Base-by-base conservation (phyloP, 306 rosid genomes). In the Dryas octopetala region DNA sequence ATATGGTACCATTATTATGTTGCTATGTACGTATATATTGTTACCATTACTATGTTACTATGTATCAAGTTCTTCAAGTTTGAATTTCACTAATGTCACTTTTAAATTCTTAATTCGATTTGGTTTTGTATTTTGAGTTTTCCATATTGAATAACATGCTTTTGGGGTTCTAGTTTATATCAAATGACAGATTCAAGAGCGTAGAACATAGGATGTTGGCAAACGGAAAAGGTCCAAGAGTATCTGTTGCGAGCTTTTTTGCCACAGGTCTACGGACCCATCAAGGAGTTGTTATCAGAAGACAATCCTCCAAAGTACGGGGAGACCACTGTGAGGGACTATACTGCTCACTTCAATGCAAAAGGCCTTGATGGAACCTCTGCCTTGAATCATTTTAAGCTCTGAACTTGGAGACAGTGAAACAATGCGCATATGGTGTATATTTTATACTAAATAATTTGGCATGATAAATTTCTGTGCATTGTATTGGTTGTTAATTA, bases 141-240 rank as follows among this genome's bases (percentile, higher is more conserved):
- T 13, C 16, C 8, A 19, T 19, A 19, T 16, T 75, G 66, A 32
- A 32, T 38, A 15, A 2, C 11, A 11, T 14, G 32, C 4, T 52
- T 38, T 53, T 10, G 74, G 62, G 5, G 47, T 53, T 68, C 4
- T 50, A 19, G 23, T 19, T 19, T 19, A 19, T 19, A 19, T 19
- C 23, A 19, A 70, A 88, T 41, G 93, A 86, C 48, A 80, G 44
- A 72, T 88, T 88, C 79, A 82, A 58, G 74, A 83, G 86, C n/a
- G 48, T 66, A 43, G 76, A 83, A 14, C 83, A 83, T 52, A 71
- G 81, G 49, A 79, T 79, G 7, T 41, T 79, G 58, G 83, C 83
- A 41, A 79, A 76, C 58, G 41, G 0, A 59, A 32, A 5, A 23
- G 83, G 67, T 45, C 77, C 80, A 6, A 46, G n/a, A n/a, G n/a